These are phyloP conservation scores for Geotrichum fermentans DNA, from an alignment of 1,139 yeast genomes.

Conservation along the genomic window DNA sequence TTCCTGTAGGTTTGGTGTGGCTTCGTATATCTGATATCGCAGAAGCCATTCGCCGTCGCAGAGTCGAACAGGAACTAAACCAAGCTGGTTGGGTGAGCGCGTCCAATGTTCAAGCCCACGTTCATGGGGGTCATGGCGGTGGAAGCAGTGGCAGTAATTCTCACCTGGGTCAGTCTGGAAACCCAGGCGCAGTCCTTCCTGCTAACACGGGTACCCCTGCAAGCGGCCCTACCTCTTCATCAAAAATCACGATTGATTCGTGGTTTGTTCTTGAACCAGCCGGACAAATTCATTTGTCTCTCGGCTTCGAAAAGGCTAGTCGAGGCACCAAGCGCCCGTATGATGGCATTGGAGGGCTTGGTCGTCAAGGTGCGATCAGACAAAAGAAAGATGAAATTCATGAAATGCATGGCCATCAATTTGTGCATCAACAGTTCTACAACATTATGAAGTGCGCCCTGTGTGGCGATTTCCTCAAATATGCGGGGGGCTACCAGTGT, in stretches of 20 bases:
- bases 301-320: conserved; percentile 72
- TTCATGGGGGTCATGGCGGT: conserved; percentile 16
- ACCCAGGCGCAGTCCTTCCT: neutral
- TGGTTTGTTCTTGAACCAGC: conserved; percentile 94
- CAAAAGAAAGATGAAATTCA: conserved; percentile 91
- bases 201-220: neutral
- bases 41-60: conserved; percentile 88
- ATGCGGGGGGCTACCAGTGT: conserved; percentile 89
- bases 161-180: neutral
- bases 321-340: conserved; percentile 43
- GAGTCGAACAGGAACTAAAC: conserved; percentile 69
- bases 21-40: conserved; percentile 82
- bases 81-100: conserved; percentile 89
- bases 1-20: conserved; percentile 93
- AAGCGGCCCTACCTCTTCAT: neutral
- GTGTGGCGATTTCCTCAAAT: conserved; percentile 87
- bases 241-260: conserved; percentile 46
- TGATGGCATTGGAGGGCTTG: conserved; percentile 64
- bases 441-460: conserved; percentile 95
- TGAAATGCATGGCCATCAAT: conserved; percentile 95
- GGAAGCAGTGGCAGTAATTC: conserved; percentile 12
- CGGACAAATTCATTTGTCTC: conserved; percentile 74
- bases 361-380: conserved; percentile 97
- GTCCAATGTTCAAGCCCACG: conserved; percentile 38
- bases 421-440: conserved; percentile 91